These are phyloP conservation scores for Boletus reticuloceps DNA, from an alignment of 768 basidiomycete genomes.

Conservation along the genomic window DNA sequence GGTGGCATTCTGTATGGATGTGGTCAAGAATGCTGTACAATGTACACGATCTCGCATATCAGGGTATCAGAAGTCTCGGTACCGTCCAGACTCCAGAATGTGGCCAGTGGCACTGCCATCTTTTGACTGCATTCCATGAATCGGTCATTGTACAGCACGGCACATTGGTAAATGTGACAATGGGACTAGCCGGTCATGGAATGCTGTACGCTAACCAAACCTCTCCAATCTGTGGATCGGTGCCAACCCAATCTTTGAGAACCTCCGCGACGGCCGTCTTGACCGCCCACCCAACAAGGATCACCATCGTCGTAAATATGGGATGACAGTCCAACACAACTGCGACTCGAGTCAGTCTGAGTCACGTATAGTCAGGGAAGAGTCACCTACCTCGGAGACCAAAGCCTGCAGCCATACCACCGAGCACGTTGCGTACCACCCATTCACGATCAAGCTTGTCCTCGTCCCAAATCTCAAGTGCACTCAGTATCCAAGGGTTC, in stretches of 20 bases:
- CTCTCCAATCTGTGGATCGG: slow-evolving; percentile 53
- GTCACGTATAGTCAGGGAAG: background rate
- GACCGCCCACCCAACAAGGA: slow-evolving; percentile 67
- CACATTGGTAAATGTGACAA: background rate
- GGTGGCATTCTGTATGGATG: slow-evolving; percentile 23
- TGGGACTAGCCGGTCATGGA: slow-evolving; percentile 39
- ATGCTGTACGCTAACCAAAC: slow-evolving; percentile 84
- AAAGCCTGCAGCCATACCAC: slow-evolving; percentile 86
- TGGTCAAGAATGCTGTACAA: slow-evolving; percentile 1
- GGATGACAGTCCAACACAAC: slow-evolving; percentile 81
- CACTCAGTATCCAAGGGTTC: slow-evolving; percentile 36
- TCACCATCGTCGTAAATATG: slow-evolving; percentile 68
- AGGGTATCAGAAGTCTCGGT: slow-evolving; percentile 23
- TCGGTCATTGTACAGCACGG: slow-evolving; percentile 5
- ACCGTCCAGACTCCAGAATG: too few relatives aligned
- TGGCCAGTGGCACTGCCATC: slow-evolving; percentile 11
- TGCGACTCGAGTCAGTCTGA: slow-evolving; percentile 26
- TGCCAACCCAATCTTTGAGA: slow-evolving; percentile 69
- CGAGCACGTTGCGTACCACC: slow-evolving; percentile 79
- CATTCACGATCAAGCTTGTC: slow-evolving; percentile 78
- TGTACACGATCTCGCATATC: background rate
- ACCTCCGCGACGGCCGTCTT: slow-evolving; percentile 63
- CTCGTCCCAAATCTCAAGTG: slow-evolving; percentile 62
- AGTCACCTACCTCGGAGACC: slow-evolving; percentile 64
- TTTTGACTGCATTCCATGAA: background rate